Base-by-base conservation (phyloP, 169 alveolate species). In the Blepharisma undulans region DNA sequence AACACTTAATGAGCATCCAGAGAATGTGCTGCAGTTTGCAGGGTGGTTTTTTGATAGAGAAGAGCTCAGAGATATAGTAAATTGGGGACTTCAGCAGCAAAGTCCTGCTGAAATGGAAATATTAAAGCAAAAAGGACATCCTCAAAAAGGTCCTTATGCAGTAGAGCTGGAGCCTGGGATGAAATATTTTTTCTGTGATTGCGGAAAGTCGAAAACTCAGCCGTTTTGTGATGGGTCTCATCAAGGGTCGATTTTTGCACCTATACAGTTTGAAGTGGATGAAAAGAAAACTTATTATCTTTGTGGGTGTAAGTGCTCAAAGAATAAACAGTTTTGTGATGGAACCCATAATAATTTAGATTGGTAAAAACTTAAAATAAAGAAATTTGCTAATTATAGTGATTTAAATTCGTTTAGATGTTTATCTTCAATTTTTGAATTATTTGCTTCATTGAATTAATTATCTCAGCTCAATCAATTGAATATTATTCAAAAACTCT, bases 221-320 rank as follows among this genome's bases (percentile, higher is more conserved):
- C 98, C 98, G 22, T 94, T 92, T 61, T 96, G 98, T 79, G 98
- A 96, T 90, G 93, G 94, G 19, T 33, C 94, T 34, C 98, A 96
- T 90, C 59, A 84, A 61, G 97, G 96, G 30, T 91, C 96, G 34
- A 72, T 48, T n/a, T 96, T 94, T 66, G 82, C 89, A 19, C 97
- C 97, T 33, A 29, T 92, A 19, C 91, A 90, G 87, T 96, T 94
- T 92, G 94, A 95, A 27, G 72, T 93, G 29, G 95, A 93, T 76
- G 95, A 96, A 80, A 84, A 86, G 14, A 87, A 94, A 25, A 72
- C 82, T n/a, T 22, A 94, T 18, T 87, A 92, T 21, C 80, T 96
- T 21, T 96, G 98, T 84, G 97, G 96, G 6, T 94, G 98, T 84
- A 96, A 96, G 86, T 89, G 91, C 27, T 89, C 97, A 19, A 91